phyloP scores from a whole-genome alignment of 2,329 filamentous ascomycete genomes.

The Cordyceps tenuipes region DNA sequence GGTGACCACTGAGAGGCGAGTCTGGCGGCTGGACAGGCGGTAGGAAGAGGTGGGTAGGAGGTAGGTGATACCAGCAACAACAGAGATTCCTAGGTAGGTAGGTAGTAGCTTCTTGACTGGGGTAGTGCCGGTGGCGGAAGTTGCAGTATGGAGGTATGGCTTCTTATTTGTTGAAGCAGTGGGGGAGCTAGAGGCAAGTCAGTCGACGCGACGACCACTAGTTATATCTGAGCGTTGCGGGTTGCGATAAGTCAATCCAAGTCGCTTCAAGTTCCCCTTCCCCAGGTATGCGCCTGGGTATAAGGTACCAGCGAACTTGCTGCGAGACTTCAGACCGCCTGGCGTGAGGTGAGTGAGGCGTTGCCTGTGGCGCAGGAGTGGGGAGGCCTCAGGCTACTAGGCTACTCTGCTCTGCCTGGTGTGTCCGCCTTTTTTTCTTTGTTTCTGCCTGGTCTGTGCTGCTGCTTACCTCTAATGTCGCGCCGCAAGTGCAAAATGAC shows the following conservation, averaged over 20 bases:
- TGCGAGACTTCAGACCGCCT: not conserved
- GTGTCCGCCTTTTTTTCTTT: not conserved
- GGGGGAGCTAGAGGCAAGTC: not conserved
- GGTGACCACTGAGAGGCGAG: no score
- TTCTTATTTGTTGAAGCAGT: not conserved
- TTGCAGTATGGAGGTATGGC: not conserved
- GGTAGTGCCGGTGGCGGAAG: not conserved
- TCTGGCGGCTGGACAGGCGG: not conserved
- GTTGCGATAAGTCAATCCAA: not conserved
- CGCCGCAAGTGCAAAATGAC: not conserved
- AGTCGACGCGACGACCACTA: not conserved
- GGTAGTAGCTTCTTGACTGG: not conserved
- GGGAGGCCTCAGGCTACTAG: not conserved
- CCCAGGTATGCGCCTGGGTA: not conserved
- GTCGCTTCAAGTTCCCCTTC: not conserved
- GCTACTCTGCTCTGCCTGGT: not conserved
- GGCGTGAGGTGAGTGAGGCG: not conserved
- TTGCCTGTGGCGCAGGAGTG: constrained; percentile 4
- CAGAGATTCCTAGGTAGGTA: not conserved
- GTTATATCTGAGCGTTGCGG: not conserved
- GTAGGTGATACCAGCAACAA: not conserved
- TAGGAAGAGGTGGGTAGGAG: not conserved
- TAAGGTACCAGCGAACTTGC: not conserved
- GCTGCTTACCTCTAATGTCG: not conserved
- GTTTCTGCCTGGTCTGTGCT: not conserved